phyloP scores from a whole-genome alignment of 345 rosid species.

The Clarkia xantiana region DNA sequence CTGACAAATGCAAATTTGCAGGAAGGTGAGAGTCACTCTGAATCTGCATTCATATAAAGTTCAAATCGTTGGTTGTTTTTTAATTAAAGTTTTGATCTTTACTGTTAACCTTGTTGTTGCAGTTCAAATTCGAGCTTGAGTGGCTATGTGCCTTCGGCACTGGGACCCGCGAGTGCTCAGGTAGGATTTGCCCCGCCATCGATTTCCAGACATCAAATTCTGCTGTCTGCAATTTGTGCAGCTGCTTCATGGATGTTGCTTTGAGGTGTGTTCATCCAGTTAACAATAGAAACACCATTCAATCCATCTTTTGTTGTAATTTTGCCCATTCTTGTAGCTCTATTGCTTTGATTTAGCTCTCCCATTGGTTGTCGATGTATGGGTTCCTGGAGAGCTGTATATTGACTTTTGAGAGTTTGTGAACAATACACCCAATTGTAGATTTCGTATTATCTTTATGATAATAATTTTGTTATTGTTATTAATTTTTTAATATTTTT shows the following conservation, averaged over 20 bases:
- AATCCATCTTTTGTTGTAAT: too few species aligned
- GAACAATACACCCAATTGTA: too few species aligned
- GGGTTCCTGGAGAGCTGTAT: too few species aligned
- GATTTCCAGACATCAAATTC: conserved; percentile 14
- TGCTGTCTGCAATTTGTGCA: conserved; percentile 21
- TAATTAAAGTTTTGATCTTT: not conserved
- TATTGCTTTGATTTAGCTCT: too few species aligned
- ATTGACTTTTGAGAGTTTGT: too few species aligned
- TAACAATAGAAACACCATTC: too few species aligned
- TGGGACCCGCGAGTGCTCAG: conserved; percentile 49
- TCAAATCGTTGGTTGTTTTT: not conserved
- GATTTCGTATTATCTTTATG: too few species aligned
- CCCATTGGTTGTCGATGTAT: too few species aligned
- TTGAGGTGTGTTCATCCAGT: not conserved
- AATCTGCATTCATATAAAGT: not conserved
- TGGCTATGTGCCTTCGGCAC: conserved; percentile 30
- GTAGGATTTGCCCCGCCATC: conserved; percentile 23
- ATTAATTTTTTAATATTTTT: too few species aligned
- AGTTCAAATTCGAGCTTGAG: conserved; percentile 31
- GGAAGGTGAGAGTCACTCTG: conserved; percentile 50
- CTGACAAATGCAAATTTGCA: conserved; percentile 47
- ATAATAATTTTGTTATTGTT: too few species aligned
- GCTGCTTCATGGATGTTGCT: conserved; percentile 4
- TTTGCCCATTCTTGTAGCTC: too few species aligned
- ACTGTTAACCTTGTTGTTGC: conserved; percentile 10